Evolutionary conservation across 306 rosid species (phyloP).

Genomic region (Cucurbita moschata): DNA sequence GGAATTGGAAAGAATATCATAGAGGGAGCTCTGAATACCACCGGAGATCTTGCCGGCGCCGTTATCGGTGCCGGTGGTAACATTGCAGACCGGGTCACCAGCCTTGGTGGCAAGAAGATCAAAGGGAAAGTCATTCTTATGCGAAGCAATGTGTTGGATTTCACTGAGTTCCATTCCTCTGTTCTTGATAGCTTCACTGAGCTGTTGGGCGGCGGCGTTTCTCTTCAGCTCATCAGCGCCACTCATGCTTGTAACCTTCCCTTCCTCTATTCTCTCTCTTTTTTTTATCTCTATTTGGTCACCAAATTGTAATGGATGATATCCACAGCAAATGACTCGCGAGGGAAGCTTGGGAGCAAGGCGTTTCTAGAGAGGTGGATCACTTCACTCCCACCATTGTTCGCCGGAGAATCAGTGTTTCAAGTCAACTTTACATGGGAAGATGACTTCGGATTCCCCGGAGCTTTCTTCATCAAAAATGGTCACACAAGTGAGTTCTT

Average conservation of each 20-base stretch:
- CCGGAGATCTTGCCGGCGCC: not conserved
- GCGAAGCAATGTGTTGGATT: conserved; percentile 67
- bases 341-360: no score
- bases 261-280: not conserved
- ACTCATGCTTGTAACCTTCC: not conserved
- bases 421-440: no score
- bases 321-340: no score
- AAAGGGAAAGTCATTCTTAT: conserved; percentile 51
- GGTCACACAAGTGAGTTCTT: no score
- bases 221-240: conserved; percentile 39
- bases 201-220: conserved; percentile 37
- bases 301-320: no score
- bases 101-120: conserved; percentile 1
- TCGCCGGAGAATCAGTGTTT: no score
- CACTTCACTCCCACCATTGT: no score
- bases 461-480: no score
- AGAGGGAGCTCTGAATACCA: not conserved
- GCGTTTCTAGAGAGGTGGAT: no score
- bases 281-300: no score
- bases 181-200: conserved; percentile 42
- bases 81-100: not conserved
- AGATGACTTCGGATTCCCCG: no score
- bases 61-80: not conserved
- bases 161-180: conserved; percentile 36
- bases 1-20: not conserved